Conservation (phyloP, 352 stramenopile species). For the Phytophthora capsici region DNA sequence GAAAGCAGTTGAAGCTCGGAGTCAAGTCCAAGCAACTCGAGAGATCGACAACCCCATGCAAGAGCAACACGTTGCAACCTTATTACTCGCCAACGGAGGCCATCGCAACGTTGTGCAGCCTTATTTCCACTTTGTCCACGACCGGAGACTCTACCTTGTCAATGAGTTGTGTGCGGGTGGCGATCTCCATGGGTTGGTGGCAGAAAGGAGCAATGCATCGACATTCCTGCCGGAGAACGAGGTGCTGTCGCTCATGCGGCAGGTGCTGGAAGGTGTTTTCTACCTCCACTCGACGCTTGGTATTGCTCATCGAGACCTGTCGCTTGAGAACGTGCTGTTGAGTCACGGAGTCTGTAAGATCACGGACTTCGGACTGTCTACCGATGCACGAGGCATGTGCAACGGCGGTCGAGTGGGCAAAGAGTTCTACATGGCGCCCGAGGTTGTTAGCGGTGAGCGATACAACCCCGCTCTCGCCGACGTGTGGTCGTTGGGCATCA, state of each 20-base stretch:
- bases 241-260: conserved; percentile 42
- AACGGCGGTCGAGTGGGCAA: conserved; percentile 55
- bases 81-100: conserved; percentile 24
- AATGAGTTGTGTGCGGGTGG: conserved; percentile 58
- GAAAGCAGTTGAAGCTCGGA: conserved; percentile 10
- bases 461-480: conserved; percentile 62
- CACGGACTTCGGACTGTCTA: conserved; percentile 61
- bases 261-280: conserved; percentile 47
- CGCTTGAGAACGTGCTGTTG: conserved; percentile 62
- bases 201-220: conserved; percentile 5
- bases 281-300: conserved; percentile 49
- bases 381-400: conserved; percentile 19
- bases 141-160: conserved; percentile 40
- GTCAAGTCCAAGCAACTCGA: neutral
- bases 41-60: conserved; percentile 39
- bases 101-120: conserved; percentile 46
- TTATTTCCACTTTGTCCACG: conserved; percentile 30
- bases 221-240: conserved; percentile 27
- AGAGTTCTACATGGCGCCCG: conserved; percentile 68
- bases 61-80: conserved; percentile 23
- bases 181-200: conserved; percentile 51
- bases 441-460: conserved; percentile 44
- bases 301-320: conserved; percentile 55
- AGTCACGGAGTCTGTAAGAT: conserved; percentile 50
- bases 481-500: conserved; percentile 71